phyloP scores from a whole-genome alignment of 1,284 basidiomycete species.

The Puccinia polysora region DNA sequence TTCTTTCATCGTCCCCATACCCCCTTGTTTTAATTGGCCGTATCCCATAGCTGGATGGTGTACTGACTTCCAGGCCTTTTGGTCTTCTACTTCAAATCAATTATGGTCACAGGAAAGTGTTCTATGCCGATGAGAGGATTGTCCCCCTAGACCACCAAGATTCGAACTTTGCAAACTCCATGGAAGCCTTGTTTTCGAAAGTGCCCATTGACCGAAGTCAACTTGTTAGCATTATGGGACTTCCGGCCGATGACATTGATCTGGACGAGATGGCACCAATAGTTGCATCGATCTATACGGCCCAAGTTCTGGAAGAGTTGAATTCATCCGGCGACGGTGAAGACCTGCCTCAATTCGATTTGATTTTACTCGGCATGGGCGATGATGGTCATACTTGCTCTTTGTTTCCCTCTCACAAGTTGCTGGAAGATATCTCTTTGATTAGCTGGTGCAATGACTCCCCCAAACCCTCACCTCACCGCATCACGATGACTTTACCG shows the following conservation, averaged over 20 bases:
- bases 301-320: conserved; percentile 67
- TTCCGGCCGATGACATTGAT: conserved; percentile 61
- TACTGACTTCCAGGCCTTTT: background rate
- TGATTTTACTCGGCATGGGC: conserved; percentile 53
- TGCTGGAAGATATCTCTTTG: conserved; percentile 52
- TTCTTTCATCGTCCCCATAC: background rate
- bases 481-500: conserved; percentile 53
- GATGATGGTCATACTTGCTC: conserved; percentile 53
- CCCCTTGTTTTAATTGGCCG: background rate
- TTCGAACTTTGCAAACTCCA: conserved; percentile 51
- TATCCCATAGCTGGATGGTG: no score
- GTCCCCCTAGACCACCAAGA: conserved; percentile 52
- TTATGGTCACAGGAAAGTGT: conserved; percentile 49
- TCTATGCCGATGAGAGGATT: conserved; percentile 53
- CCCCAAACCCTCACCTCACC: conserved; percentile 52
- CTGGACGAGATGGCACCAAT: conserved; percentile 78
- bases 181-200: conserved; percentile 53
- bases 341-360: conserved; percentile 52
- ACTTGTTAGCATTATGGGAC: conserved; percentile 52
- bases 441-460: conserved; percentile 53
- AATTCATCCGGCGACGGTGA: conserved; percentile 45
- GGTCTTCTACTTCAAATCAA: background rate
- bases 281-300: conserved; percentile 86
- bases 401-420: conserved; percentile 53
- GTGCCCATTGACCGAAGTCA: conserved; percentile 52